These are phyloP conservation scores for Sequoiadendron giganteum DNA, from an alignment of 75 land plant species.

Conservation along the genomic window DNA sequence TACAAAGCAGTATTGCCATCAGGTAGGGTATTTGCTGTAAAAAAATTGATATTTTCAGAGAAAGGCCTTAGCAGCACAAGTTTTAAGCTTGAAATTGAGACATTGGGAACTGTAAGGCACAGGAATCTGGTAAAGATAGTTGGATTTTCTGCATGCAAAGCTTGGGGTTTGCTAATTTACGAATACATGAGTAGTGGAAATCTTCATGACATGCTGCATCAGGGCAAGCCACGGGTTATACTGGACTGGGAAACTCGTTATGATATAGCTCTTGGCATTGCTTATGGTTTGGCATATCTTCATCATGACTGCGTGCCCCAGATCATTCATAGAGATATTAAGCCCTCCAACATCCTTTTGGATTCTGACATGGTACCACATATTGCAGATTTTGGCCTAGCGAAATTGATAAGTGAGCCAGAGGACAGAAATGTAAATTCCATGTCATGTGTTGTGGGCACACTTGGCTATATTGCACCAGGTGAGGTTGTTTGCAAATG, in stretches of 20 bases:
- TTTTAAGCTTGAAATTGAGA: conserved; percentile 32
- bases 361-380: conserved; percentile 49
- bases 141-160: conserved; percentile 35
- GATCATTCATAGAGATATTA: conserved; percentile 51
- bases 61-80: conserved; percentile 18
- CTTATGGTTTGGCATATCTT: conserved; percentile 45
- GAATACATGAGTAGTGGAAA: conserved; percentile 53
- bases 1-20: conserved; percentile 29
- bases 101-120: conserved; percentile 33
- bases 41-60: conserved; percentile 33
- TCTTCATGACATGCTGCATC: conserved; percentile 44
- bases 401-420: conserved; percentile 24
- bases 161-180: conserved; percentile 35
- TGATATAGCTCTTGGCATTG: conserved; percentile 41
- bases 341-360: conserved; percentile 48
- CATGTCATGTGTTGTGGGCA: conserved; percentile 39
- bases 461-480: conserved; percentile 64
- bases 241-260: conserved; percentile 41
- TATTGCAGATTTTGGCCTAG: conserved; percentile 52
- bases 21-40: conserved; percentile 46
- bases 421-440: conserved; percentile 26
- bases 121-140: conserved; percentile 45
- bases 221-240: conserved; percentile 16
- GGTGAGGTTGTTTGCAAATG: conserved; percentile 22
- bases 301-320: conserved; percentile 55